These are phyloP conservation scores for Drosera spatulata DNA, from an alignment of 179 eudicot species.

Conservation along the genomic window DNA sequence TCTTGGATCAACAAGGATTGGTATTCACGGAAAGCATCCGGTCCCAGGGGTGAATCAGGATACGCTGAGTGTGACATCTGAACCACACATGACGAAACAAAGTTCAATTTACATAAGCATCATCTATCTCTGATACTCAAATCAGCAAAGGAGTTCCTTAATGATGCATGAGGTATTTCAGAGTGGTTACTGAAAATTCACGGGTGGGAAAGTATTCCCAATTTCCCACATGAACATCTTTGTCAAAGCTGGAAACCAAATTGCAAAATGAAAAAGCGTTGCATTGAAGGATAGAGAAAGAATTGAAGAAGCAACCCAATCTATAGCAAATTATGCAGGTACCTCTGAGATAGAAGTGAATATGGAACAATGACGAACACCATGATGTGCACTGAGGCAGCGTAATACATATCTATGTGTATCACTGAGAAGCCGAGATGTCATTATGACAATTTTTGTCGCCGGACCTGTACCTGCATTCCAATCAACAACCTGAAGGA, in stretches of 20 bases:
- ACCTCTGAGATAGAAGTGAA: constrained; percentile 96
- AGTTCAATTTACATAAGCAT: neutral
- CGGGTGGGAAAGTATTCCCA: no score
- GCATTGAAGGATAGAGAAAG: neutral
- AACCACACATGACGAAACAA: constrained; percentile 10
- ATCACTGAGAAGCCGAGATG: constrained; percentile 81
- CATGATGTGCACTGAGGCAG: constrained; percentile 63
- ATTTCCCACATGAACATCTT: no score
- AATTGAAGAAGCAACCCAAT: neutral
- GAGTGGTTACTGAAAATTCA: no score
- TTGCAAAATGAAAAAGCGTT: neutral
- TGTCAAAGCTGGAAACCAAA: neutral
- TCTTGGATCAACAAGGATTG: constrained; percentile 83
- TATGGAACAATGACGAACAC: constrained; percentile 42
- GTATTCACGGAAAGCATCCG: constrained; percentile 92
- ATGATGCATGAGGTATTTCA: no score
- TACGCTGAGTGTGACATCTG: constrained; percentile 88
- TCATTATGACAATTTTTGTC: constrained; percentile 64
- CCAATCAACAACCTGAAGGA: constrained; percentile 60
- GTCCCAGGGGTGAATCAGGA: constrained; percentile 95
- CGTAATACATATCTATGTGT: constrained; percentile 82
- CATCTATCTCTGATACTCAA: no score
- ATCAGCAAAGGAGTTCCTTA: no score
- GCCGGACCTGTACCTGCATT: constrained; percentile 32
- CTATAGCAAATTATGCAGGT: constrained; percentile 3